Evolutionary conservation across 2,329 filamentous ascomycete genomes (phyloP).

Genomic region (Fonsecaea nubica): DNA sequence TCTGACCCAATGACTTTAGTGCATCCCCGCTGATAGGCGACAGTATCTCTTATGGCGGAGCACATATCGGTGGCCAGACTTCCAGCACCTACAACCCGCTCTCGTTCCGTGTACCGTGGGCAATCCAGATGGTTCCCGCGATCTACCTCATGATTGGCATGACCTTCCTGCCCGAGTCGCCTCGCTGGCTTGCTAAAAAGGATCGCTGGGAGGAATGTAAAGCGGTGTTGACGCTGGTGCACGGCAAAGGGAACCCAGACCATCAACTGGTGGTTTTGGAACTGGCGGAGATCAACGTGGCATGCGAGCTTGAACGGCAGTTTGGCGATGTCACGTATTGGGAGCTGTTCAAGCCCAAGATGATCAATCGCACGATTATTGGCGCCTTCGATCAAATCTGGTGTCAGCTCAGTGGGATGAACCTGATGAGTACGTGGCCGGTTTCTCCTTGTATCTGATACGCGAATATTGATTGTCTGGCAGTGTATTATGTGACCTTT

Average conservation of each 20-base stretch:
- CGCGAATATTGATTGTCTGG: too few relatives aligned
- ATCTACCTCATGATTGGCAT: conserved; percentile 48
- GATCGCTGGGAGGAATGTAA: conserved; percentile 63
- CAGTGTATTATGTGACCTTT: conserved; percentile 58
- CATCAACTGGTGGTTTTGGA: conserved; percentile 71
- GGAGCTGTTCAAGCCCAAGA: conserved; percentile 73
- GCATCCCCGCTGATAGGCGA: too few relatives aligned
- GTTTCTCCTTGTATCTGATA: too few relatives aligned
- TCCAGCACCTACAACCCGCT: conserved; percentile 42
- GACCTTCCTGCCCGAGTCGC: conserved; percentile 60
- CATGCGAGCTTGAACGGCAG: conserved; percentile 63
- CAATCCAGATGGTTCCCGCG: conserved; percentile 54
- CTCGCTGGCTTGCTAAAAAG: conserved; percentile 66
- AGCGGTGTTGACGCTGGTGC: conserved; percentile 61
- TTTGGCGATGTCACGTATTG: too few relatives aligned
- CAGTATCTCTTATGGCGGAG: conserved; percentile 42
- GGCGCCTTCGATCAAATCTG: conserved; percentile 77
- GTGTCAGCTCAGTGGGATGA: conserved; percentile 78
- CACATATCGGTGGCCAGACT: conserved; percentile 56
- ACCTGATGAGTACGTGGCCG: conserved; percentile 46
- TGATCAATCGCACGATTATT: conserved; percentile 74
- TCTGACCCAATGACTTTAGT: too few relatives aligned
- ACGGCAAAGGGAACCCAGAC: conserved; percentile 68
- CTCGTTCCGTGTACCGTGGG: conserved; percentile 56
- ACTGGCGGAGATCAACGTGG: conserved; percentile 45